phyloP scores from a whole-genome alignment of 306 rosid genomes.

The Lupinus albus region DNA sequence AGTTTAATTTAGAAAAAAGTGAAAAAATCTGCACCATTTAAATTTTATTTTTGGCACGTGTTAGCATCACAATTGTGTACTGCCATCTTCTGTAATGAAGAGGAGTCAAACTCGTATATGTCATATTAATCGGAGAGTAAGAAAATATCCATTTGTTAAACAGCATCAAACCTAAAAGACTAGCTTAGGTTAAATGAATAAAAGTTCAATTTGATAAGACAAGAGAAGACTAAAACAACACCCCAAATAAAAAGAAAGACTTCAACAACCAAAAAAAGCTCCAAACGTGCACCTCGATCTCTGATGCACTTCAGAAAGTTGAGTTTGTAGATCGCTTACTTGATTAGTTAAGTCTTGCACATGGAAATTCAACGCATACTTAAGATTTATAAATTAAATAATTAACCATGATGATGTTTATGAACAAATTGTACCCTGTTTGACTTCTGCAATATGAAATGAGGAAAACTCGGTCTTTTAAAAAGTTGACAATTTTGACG shows the following conservation, averaged over 20 bases:
- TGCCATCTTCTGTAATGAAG: no score
- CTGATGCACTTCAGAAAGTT: constrained; percentile 48
- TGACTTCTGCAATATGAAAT: constrained; percentile 64
- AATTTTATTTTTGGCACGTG: no score
- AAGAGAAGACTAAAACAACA: background rate
- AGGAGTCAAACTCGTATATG: no score
- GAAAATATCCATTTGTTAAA: background rate
- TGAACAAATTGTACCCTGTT: constrained; percentile 54
- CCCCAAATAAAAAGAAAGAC: constrained; percentile 47
- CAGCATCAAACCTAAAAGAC: constrained; percentile 8
- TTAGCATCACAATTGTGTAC: no score
- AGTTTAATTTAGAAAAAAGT: no score
- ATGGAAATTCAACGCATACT: constrained; percentile 34
- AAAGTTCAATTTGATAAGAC: constrained; percentile 1
- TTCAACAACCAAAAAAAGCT: constrained; percentile 47
- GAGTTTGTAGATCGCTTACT: constrained; percentile 52
- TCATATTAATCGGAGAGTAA: background rate
- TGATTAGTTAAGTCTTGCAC: constrained; percentile 63
- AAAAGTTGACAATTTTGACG: constrained; percentile 35
- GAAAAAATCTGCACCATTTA: no score
- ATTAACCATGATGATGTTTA: constrained; percentile 20
- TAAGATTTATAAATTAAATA: constrained; percentile 37
- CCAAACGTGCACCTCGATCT: constrained; percentile 61
- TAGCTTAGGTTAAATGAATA: background rate
- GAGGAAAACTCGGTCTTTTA: constrained; percentile 33